These are phyloP conservation scores for Lupinus albus DNA, from an alignment of 306 rosid species.

Conservation along the genomic window DNA sequence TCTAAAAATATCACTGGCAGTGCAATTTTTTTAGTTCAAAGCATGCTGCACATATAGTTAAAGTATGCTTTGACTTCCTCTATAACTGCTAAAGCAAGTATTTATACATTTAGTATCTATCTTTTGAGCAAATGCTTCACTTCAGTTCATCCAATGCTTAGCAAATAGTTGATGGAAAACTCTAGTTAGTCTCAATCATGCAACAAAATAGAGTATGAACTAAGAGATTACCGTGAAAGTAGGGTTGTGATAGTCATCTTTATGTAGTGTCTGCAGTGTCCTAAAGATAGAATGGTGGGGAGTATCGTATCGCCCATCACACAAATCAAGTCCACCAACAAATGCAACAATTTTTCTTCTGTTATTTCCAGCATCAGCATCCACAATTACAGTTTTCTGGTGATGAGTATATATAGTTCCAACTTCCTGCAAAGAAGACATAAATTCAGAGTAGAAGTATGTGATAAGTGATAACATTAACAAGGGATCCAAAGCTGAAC, in stretches of 20 bases:
- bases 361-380: conserved; percentile 81
- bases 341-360: conserved; percentile 85
- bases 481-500: conserved; percentile 29
- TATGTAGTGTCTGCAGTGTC: conserved; percentile 77
- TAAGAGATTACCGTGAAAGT: conserved; percentile 71
- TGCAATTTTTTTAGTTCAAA: conserved; percentile 21
- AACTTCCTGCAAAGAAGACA: conserved; percentile 71
- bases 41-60: conserved; percentile 12
- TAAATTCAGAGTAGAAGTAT: conserved; percentile 39
- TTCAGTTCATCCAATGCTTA: conserved; percentile 16
- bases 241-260: conserved; percentile 97
- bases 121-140: background rate
- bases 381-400: conserved; percentile 95
- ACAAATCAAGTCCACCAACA: conserved; percentile 97
- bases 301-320: conserved; percentile 94
- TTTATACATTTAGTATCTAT: background rate
- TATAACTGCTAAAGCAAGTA: conserved; percentile 21
- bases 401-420: conserved; percentile 97
- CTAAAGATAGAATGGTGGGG: conserved; percentile 75
- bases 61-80: conserved; percentile 27
- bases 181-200: conserved; percentile 32
- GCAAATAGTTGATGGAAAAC: conserved; percentile 9
- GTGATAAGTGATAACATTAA: conserved; percentile 22
- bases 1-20: background rate
- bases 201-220: conserved; percentile 36